Evolutionary conservation across 2,329 filamentous ascomycete genomes (phyloP), one percentile per base, ranked within the genome.

Genomic region (Didymellaceae sp.): DNA sequence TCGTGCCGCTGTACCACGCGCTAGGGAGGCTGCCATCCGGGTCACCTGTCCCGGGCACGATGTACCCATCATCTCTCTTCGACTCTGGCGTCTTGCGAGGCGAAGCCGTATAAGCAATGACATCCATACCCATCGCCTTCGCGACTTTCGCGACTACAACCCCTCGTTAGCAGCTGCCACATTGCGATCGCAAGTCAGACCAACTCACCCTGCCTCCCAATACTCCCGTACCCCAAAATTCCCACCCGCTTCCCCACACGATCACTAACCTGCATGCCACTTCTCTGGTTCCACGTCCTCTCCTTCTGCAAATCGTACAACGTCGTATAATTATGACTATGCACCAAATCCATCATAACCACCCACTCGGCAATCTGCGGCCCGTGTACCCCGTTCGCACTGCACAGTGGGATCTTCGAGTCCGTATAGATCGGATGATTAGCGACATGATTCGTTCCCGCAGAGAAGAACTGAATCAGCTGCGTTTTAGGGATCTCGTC

Each of bases 51-150:
- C 86, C 84, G 0, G 85, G 83, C 0, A 90, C 83, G 25, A 86
- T 82, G 73, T 87, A 93, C 5, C 84, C 82, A 11, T 74, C 67
- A 70, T 93, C 88, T 21, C 73, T 76, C 34, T 81, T 82, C 1
- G 85, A 87, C 45, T 86, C 85, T 0, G 85, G 81, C 0, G 88
- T 90, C 7, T 77, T 69, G n/a, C 87, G 85, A 1, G 87, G 82
- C 20, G 83, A 83, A 0, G 88, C 85, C 0, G 89, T 93, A 75
- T 88, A 91, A 1, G 89, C 89, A 65, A 91, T 78, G 0, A 93
- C 82, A 21, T 84, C 78, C 81, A 90, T 86, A 14, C 89, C 89
- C 61, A 90, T 71, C 2, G 86, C 86, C 11, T 78, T 78, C 9
- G 82, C 82, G 3, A 90, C 79, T 20, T 77, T 77, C 25, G 77